These are phyloP conservation scores for Penicillium sp. DNA, from an alignment of 2,329 filamentous ascomycete species.

Conservation along the genomic window DNA sequence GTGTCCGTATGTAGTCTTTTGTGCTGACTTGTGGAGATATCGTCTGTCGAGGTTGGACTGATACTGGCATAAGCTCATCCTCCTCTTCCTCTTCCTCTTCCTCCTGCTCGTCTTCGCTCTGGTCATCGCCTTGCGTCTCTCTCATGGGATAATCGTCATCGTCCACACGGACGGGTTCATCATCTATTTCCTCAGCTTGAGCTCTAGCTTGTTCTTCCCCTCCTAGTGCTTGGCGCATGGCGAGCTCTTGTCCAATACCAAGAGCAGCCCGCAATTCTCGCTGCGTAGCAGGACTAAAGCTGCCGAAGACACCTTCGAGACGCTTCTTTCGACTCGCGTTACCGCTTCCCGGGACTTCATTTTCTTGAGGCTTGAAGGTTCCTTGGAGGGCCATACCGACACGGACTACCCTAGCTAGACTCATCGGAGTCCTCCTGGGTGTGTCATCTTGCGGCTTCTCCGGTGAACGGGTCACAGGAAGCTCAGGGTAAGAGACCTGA, in stretches of 20 bases:
- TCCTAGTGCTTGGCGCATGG: conserved; percentile 40
- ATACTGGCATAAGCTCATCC: conserved; percentile 9
- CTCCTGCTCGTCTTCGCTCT: conserved; percentile 3
- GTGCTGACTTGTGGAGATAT: conserved; percentile 6
- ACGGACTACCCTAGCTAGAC: conserved; percentile 37
- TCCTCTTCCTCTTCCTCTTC: conserved; percentile 19
- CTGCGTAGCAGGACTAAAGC: conserved; percentile 46
- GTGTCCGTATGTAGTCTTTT: conserved; percentile 11
- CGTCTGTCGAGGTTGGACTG: neutral
- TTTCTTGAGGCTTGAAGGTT: conserved; percentile 34
- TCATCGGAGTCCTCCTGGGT: neutral
- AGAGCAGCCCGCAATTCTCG: conserved; percentile 46
- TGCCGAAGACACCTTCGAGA: conserved; percentile 44
- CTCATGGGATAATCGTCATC: conserved; percentile 16
- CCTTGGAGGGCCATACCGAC: conserved; percentile 47
- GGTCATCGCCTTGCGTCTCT: conserved; percentile 11
- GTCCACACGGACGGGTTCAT: neutral
- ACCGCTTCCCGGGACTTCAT: conserved; percentile 17
- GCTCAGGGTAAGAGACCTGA: conserved; percentile 25
- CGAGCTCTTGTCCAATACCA: conserved; percentile 52
- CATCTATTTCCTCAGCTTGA: conserved; percentile 4
- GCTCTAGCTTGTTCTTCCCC: conserved; percentile 5
- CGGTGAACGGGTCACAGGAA: conserved; percentile 18
- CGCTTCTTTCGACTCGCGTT: conserved; percentile 31
- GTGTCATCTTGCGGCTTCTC: conserved; percentile 11